phyloP scores from a whole-genome alignment of 345 rosid species.

The Syzygium oleosum region DNA sequence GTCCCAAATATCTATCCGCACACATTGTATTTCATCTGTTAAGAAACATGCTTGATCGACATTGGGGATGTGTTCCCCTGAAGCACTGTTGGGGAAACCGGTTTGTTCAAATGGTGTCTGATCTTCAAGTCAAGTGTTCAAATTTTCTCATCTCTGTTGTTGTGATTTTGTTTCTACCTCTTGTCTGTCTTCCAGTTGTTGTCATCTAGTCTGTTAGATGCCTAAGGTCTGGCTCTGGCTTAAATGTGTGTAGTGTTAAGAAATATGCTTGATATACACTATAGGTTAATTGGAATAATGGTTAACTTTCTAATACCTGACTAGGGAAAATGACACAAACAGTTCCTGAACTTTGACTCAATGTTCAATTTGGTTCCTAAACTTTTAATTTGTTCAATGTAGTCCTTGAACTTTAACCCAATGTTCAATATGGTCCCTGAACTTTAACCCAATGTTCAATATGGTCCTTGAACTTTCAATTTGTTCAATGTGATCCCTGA shows the following conservation, averaged over 20 bases:
- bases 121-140: background rate
- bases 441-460: no score
- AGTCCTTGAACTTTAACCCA: no score
- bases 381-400: no score
- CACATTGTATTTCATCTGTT: background rate
- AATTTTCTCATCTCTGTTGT: background rate
- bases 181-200: background rate
- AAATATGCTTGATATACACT: background rate
- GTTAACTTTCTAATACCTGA: background rate
- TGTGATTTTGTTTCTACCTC: background rate
- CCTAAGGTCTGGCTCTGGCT: background rate
- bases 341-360: no score
- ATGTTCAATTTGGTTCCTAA: no score
- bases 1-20: background rate
- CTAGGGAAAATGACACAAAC: no score
- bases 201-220: background rate
- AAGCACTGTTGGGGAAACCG: background rate
- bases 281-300: background rate
- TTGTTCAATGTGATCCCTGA: no score
- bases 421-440: no score
- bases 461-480: no score
- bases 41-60: background rate
- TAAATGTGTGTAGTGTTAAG: background rate
- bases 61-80: background rate
- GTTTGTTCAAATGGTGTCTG: background rate